A percentile compares a stretch with the other conserved stretches of the same genome.
Conservation (phyloP, 2,329 filamentous ascomycete genomes). For the Coniochaeta sp. region DNA sequence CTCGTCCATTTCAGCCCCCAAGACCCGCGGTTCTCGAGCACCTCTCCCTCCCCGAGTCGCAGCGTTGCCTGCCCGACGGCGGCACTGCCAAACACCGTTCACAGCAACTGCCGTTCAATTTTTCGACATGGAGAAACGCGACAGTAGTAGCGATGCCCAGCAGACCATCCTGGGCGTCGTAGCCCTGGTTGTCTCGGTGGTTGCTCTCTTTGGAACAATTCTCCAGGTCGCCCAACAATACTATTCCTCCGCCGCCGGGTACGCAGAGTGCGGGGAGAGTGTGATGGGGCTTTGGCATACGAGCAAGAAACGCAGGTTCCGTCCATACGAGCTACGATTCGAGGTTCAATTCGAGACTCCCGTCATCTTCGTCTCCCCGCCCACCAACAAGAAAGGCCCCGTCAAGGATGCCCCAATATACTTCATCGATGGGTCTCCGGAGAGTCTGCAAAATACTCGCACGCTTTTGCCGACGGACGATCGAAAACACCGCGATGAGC, state of each 20-base stretch:
- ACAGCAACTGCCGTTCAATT: neutral
- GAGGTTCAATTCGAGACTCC: slow-evolving; percentile 41
- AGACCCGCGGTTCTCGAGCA: neutral
- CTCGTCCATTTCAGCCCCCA: neutral
- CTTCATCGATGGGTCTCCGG: slow-evolving; percentile 28
- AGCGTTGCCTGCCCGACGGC: neutral
- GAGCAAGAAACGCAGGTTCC: slow-evolving; percentile 31
- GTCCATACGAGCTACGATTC: slow-evolving; percentile 36
- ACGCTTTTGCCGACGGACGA: slow-evolving; percentile 19
- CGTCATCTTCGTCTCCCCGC: slow-evolving; percentile 40
- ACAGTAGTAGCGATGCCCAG: slow-evolving; percentile 13
- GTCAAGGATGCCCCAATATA: slow-evolving; percentile 19
- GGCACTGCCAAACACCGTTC: neutral
- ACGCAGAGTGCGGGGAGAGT: slow-evolving; percentile 36
- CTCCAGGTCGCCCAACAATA: slow-evolving; percentile 44
- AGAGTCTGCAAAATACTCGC: slow-evolving; percentile 27
- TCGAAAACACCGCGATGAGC: slow-evolving; percentile 15
- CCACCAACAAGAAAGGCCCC: slow-evolving; percentile 29
- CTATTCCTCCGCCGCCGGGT: slow-evolving; percentile 40
- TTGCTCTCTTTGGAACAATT: slow-evolving; percentile 35
- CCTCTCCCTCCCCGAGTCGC: neutral
- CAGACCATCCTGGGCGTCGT: slow-evolving; percentile 29
- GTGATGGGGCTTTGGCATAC: slow-evolving; percentile 39
- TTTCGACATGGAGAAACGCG: neutral
- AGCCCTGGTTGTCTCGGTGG: slow-evolving; percentile 37